These are phyloP conservation scores for Camillea tinctor DNA, from an alignment of 2,329 filamentous ascomycete genomes.

Conservation along the genomic window DNA sequence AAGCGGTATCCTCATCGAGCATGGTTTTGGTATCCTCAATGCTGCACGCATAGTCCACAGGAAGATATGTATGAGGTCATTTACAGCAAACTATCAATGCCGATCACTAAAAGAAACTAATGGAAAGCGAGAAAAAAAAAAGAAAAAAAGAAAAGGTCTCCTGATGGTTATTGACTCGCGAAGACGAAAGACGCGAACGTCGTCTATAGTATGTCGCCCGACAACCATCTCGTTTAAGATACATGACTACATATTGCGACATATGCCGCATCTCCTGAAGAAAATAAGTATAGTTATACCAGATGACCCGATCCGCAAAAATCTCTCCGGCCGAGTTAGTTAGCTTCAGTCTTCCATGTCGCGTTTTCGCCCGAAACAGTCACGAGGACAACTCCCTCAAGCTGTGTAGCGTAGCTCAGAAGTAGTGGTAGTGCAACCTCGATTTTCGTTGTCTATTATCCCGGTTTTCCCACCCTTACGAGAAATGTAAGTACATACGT, in stretches of 20 bases:
- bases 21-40: background rate
- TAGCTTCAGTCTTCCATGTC: background rate
- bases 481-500: too few species aligned
- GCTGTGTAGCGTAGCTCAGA: background rate
- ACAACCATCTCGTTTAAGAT: too few species aligned
- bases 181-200: background rate
- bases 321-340: background rate
- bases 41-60: too few species aligned
- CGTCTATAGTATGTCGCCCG: too few species aligned
- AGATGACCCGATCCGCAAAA: background rate
- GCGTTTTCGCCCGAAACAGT: background rate
- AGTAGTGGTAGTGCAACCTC: background rate
- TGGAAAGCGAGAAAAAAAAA: too few species aligned
- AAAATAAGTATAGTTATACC: too few species aligned
- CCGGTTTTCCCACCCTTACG: too few species aligned
- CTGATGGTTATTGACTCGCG: background rate
- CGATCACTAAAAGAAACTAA: background rate
- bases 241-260: too few species aligned
- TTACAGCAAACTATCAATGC: background rate
- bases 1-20: background rate
- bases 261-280: too few species aligned
- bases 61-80: background rate
- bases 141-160: background rate
- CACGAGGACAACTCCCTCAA: background rate
- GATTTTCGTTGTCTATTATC: too few species aligned